Base-by-base conservation (phyloP, 208 protist species). In the Trichomonas vaginalis region DNA sequence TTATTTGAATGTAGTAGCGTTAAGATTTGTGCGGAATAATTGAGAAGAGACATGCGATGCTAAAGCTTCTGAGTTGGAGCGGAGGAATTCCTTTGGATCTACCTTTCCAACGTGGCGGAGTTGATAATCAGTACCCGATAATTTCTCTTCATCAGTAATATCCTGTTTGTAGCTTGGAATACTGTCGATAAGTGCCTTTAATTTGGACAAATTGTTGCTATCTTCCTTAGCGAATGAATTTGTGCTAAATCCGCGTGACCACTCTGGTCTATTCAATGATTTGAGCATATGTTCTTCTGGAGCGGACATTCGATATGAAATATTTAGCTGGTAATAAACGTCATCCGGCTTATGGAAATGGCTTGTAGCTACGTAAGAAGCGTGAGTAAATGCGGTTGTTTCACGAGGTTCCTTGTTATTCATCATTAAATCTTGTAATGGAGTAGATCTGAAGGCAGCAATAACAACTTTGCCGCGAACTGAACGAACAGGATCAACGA, bases 401-500 rank as follows among this genome's bases (percentile, higher is more conserved):
- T 99, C 99, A 37, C 99, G 97, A 79, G 99, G 98, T 97, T 99
- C 98, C 0, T 45, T 23, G n/a, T 35, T 9, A 23, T 45, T 40
- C 39, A 47, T 35, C 42, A 98, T 97, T 10, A 97, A 97, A 51
- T 99, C 97, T 96, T 98, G 98, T 47, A 98, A 96, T 95, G 98
- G 61, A 95, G 99, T 99, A 40, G 98, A 98, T 95, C 99, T 98
- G 97, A 99, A 99, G 32, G 99, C 99, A 97, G 99, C 99, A 97
- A 99, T 99, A 10, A 99, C 99, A 12, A 99, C 99, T 97, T 99
- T 99, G 56, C 99, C 99, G 95, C 98, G 98, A 10, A 99, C 99
- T 46, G 98, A 99, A 97, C 99, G 99, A 95, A 99, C 99, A 12
- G 99, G 99, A 96, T 99, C 99, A 49, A 99, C 98, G 86, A 99